phyloP scores from a whole-genome alignment of 441 rosid genomes.

The Aleurites moluccanus region DNA sequence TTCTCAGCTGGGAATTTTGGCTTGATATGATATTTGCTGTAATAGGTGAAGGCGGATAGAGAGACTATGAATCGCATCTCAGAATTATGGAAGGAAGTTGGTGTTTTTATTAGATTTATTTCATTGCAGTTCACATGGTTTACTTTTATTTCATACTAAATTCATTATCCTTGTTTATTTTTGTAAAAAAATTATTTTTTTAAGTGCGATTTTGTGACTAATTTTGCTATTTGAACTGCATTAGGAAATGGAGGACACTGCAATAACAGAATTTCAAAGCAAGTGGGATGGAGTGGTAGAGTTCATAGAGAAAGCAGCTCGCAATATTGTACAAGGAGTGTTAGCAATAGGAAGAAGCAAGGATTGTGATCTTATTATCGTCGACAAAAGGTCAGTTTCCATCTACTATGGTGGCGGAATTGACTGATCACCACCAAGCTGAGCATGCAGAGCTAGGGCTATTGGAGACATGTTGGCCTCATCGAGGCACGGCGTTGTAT shows the following conservation, averaged over 20 bases:
- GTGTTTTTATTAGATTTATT: too few species aligned
- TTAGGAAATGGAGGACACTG: slow-evolving; percentile 57
- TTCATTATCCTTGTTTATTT: too few species aligned
- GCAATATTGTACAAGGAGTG: slow-evolving; percentile 50
- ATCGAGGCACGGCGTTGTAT: slow-evolving; percentile 21
- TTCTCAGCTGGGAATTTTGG: neutral
- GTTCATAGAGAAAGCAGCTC: slow-evolving; percentile 43
- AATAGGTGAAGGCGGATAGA: slow-evolving; percentile 78
- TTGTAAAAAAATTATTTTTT: too few species aligned
- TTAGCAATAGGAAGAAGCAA: slow-evolving; percentile 47
- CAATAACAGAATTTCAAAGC: slow-evolving; percentile 42
- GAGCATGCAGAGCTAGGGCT: slow-evolving; percentile 40
- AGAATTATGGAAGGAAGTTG: slow-evolving; percentile 78
- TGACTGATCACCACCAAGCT: slow-evolving; percentile 44
- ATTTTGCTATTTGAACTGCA: neutral
- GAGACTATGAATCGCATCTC: slow-evolving; percentile 77
- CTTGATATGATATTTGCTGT: slow-evolving; percentile 16
- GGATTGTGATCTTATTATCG: slow-evolving; percentile 56
- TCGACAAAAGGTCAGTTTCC: slow-evolving; percentile 66
- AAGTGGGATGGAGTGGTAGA: slow-evolving; percentile 44
- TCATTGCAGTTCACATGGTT: too few species aligned
- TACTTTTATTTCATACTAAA: too few species aligned
- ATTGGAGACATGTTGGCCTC: slow-evolving; percentile 35
- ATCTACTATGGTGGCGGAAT: slow-evolving; percentile 40
- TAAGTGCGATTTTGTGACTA: too few species aligned